Evolutionary conservation across 2,329 filamentous ascomycete genomes (phyloP), one percentile per base, ranked within the genome.

Genomic region (Aspergillus sp.): DNA sequence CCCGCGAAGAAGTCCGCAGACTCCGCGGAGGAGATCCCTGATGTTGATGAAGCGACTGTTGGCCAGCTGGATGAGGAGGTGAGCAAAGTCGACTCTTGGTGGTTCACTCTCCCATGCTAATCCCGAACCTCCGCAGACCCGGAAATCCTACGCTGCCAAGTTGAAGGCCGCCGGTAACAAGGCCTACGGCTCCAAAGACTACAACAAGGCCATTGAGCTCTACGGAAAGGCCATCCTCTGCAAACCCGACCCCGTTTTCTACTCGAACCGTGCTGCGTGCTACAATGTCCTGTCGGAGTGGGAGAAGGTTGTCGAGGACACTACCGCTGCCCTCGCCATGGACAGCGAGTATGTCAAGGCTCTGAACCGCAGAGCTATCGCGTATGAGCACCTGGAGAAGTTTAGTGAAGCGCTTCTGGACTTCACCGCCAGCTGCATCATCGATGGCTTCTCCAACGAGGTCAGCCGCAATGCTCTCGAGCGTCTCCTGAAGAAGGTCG

Each of bases 341-440:
- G 91, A 99, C 72, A 88, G 88, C 63, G 89, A 96, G 77, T 99
- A 99, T 73, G 87, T 99, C 74, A 97, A 99, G 81, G 94, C 94
- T 31, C 81, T 99, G 64, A 99, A 99, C 82, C 88, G 94, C 68
- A 86, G 94, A 65, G 94, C 94, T 51, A 95, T 95, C 70, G 94
- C 94, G 53, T 99, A 97, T 75, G 94, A 99, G 77, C 89, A 97
- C 72, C 84, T 94, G 42, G 87, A 87, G 65, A 88, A 88, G 75
- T 96, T 88, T 79, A 94, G 91, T 72, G 93, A 97, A 71, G 93
- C 94, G 43, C 86, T 99, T 7, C 84, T 99, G 58, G 94, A 99
- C 77, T 97, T 96, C 78, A 99, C 94, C 7, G 94, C 94, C 53
- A 97, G 93, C 77, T 99, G 94, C 78, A 99, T 99, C 73, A 96